Conservation (phyloP, 2,329 filamentous ascomycete genomes). For the Akanthomyces dipterigenus region DNA sequence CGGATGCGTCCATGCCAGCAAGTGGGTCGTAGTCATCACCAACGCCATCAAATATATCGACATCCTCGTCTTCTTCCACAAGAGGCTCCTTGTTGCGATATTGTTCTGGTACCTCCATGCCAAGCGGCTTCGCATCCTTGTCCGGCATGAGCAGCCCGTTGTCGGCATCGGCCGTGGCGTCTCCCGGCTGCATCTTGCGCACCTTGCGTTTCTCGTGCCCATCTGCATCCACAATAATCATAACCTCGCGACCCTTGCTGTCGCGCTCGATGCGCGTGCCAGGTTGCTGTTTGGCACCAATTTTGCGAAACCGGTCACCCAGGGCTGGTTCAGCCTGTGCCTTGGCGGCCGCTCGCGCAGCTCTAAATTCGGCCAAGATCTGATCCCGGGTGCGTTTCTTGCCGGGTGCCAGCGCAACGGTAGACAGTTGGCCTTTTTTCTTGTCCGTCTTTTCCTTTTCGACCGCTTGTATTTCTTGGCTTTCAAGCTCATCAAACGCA, state of each 20-base stretch:
- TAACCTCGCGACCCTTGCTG: constrained; percentile 53
- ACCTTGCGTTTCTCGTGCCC: constrained; percentile 61
- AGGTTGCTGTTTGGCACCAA: constrained; percentile 47
- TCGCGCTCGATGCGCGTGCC: constrained; percentile 55
- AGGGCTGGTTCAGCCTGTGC: constrained; percentile 44
- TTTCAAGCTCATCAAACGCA: constrained; percentile 54
- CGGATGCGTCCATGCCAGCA: constrained; percentile 46
- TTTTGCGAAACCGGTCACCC: constrained; percentile 58
- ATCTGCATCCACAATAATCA: constrained; percentile 60
- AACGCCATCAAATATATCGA: constrained; percentile 60
- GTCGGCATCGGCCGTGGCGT: constrained; percentile 28
- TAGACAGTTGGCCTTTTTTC: constrained; percentile 57
- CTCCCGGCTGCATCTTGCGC: constrained; percentile 41
- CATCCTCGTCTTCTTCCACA: constrained; percentile 47
- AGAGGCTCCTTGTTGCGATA: constrained; percentile 41
- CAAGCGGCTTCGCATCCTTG: constrained; percentile 50
- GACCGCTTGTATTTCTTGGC: constrained; percentile 46
- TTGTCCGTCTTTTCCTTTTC: constrained; percentile 43
- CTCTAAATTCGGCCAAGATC: constrained; percentile 61
- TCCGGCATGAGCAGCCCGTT: constrained; percentile 46
- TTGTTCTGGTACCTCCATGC: constrained; percentile 59
- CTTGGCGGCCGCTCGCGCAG: constrained; percentile 53
- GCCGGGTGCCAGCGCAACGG: constrained; percentile 43
- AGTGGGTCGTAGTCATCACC: constrained; percentile 63
- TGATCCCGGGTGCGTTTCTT: constrained; percentile 60